Evolutionary conservation across 2,329 filamentous ascomycete genomes (phyloP).

Genomic region (Coniochaeta ligniaria): DNA sequence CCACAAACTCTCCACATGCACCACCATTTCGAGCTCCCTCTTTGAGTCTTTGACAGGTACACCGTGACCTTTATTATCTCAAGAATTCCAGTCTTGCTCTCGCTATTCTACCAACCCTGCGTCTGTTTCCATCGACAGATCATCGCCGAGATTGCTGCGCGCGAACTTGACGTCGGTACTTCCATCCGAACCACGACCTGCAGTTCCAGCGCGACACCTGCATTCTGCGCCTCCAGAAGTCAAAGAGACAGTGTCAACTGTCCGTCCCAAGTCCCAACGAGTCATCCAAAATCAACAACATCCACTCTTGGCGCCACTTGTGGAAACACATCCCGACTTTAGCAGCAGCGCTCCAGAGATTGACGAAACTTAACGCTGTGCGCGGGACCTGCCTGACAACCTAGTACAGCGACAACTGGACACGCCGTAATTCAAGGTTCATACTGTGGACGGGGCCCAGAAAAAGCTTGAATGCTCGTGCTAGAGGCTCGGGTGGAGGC

Average conservation of each 20-base stretch:
- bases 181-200: not conserved
- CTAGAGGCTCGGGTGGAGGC: constrained; percentile 1
- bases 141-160: not conserved
- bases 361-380: not conserved
- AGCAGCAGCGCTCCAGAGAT: not conserved
- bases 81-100: not conserved
- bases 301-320: constrained; percentile 1
- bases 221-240: not conserved
- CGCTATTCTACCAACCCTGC: not conserved
- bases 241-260: not conserved
- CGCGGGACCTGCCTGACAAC: not conserved
- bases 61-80: not conserved
- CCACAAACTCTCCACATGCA: no score
- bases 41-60: no score
- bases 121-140: not conserved
- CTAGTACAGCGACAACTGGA: not conserved
- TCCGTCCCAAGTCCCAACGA: not conserved
- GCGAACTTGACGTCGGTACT: not conserved
- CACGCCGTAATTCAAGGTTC: not conserved
- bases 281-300: not conserved
- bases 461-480: constrained; percentile 1
- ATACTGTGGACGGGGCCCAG: not conserved
- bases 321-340: not conserved
- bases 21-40: no score
- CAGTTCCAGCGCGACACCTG: not conserved